Base-by-base conservation (phyloP, 129 eudicot genomes). In the Kitagawia praeruptora region DNA sequence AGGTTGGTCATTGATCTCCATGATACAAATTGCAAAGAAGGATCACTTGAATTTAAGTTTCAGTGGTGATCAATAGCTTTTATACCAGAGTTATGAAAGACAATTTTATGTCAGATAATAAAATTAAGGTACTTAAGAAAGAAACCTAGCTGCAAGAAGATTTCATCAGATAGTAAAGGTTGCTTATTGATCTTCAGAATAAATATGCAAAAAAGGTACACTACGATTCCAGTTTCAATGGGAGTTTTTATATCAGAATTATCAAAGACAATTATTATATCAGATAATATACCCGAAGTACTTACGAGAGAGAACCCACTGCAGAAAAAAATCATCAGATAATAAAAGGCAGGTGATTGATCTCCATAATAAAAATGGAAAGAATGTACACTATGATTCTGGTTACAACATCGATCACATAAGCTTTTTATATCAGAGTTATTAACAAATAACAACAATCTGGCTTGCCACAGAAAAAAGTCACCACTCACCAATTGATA, bases 261-360 rank as follows among this genome's bases (percentile, higher is more conserved):
- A 21, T 18, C 6, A 54, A 54, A 54, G 64, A 54, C 64, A 54
- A 54, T 54, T 54, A 41, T 4, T 18, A 1, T 53, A 53, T 18
- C n/a, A 53, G n/a, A 53, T 53, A 19, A 53, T 53, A 81, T 92
- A 94, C 79, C 87, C 92, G 88, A 92, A 94, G 82, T 94, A 90
- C 82, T 94, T 94, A 78, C 96, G 94, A 74, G 96, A 94, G 85
- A 94, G 97, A 85, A 94, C 97, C 98, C 97, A 94, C 97, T 94
- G 97, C 87, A 89, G 63, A 42, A 38, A 76, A 77, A 64, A 39
- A 25, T 44, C 10, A 51, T 80, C n/a, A n/a, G 78, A 56, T 31
- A 41, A 74, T 64, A 56, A 58, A 44, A 38, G 54, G 18, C 21
- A 13, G 47, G 16, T 19, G 8, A 39, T 19, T 9, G 13, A 42